Conservation (phyloP, 2,329 filamentous ascomycete species). For the Paecilomyces dactylethromorphus region DNA sequence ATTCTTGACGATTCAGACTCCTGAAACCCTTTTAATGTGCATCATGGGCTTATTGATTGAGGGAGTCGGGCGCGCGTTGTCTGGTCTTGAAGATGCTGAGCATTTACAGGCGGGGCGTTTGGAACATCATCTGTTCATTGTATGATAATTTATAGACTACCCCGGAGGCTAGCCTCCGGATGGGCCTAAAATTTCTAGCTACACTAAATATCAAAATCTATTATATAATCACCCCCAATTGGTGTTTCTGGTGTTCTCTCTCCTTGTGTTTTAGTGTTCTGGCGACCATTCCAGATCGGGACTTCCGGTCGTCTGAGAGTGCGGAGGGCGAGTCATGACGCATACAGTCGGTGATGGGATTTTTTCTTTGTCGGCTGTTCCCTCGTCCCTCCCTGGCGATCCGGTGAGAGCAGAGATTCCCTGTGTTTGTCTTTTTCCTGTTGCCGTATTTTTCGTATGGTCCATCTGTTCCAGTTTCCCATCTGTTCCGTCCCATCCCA, state of each 20-base stretch:
- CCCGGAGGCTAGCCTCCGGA: background rate
- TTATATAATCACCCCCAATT: background rate
- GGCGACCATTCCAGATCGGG: too few relatives aligned
- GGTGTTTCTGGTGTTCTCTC: background rate
- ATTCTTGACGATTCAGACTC: background rate
- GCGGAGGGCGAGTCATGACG: background rate
- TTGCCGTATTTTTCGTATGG: too few relatives aligned
- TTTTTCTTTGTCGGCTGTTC: too few relatives aligned
- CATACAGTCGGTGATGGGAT: too few relatives aligned
- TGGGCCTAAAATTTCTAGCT: background rate
- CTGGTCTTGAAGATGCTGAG: background rate
- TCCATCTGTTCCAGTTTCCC: too few relatives aligned
- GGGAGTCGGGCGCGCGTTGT: background rate
- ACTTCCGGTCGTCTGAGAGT: too few relatives aligned
- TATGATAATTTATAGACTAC: background rate
- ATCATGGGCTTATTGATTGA: background rate
- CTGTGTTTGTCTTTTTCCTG: too few relatives aligned
- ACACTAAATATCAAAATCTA: background rate
- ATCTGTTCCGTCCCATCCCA: too few relatives aligned
- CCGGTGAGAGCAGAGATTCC: too few relatives aligned
- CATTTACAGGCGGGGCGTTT: background rate
- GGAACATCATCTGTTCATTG: background rate
- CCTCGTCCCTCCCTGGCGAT: too few relatives aligned
- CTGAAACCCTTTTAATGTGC: background rate
- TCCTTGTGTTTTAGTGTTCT: too few relatives aligned